Percentiles rank a stretch among this genome's conserved stretches.
Conservation (phyloP, 306 rosid genomes). For the Inga oerstediana region DNA sequence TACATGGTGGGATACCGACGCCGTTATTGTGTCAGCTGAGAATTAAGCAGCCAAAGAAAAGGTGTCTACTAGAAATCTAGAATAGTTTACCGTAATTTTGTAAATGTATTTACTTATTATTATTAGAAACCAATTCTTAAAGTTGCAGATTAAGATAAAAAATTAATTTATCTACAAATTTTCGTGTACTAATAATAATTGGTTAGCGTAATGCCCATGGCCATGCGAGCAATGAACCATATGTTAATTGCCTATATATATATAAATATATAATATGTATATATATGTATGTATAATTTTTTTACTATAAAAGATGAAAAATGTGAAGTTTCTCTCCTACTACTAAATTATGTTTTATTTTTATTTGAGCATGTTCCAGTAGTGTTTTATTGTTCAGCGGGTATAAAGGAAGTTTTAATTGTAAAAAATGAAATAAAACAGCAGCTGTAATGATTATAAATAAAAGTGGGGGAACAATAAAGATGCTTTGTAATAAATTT, state of each 20-base stretch:
- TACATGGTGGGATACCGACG: constrained; percentile 46
- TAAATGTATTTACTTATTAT: not conserved
- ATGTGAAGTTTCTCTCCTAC: not conserved
- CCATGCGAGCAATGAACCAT: too few species aligned
- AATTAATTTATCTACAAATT: not conserved
- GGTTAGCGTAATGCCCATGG: not conserved
- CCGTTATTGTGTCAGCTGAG: not conserved
- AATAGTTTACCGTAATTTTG: not conserved
- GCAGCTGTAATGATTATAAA: not conserved
- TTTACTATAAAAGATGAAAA: not conserved
- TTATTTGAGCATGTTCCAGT: not conserved
- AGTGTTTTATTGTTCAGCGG: not conserved
- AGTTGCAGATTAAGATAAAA: not conserved
- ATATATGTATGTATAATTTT: not conserved
- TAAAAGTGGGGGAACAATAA: not conserved
- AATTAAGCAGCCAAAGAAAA: not conserved
- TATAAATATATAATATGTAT: too few species aligned
- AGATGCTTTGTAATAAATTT: not conserved
- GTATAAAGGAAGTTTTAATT: not conserved
- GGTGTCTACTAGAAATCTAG: not conserved
- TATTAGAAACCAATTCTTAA: not conserved
- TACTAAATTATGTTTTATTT: not conserved
- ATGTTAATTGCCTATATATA: not conserved
- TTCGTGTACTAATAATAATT: not conserved
- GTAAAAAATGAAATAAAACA: too few species aligned